A percentile compares a stretch with the other conserved stretches of the same genome.
phyloP scores from a whole-genome alignment of 768 basidiomycete species.

The Holtermanniella nyarrowii region DNA sequence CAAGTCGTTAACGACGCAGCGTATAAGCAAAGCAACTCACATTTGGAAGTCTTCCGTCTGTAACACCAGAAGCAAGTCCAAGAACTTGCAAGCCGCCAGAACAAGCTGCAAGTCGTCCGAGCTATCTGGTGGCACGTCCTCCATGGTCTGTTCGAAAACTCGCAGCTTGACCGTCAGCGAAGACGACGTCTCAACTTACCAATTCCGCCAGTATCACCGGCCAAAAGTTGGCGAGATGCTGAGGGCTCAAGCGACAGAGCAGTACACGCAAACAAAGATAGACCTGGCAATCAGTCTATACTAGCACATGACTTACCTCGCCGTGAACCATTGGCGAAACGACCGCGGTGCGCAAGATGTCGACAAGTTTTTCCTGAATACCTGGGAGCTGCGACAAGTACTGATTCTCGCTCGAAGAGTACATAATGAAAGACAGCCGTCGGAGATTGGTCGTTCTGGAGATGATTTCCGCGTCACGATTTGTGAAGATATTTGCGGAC shows the following conservation, averaged over 20 bases:
- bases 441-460: constrained; percentile 75
- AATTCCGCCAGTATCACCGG: constrained; percentile 88
- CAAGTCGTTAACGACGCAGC: not conserved
- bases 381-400: constrained; percentile 79
- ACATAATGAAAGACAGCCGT: constrained; percentile 74
- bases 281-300: constrained; percentile 33
- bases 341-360: constrained; percentile 66
- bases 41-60: constrained; percentile 98
- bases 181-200: constrained; percentile 43
- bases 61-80: constrained; percentile 81
- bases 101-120: constrained; percentile 76
- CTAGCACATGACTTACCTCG: constrained; percentile 50
- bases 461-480: constrained; percentile 85
- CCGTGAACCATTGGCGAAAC: constrained; percentile 75
- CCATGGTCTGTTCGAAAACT: constrained; percentile 72
- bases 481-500: constrained; percentile 92
- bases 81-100: constrained; percentile 81
- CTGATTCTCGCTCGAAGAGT: constrained; percentile 79
- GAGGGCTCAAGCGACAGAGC: constrained; percentile 76
- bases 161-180: constrained; percentile 53
- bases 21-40: constrained; percentile 44
- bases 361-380: constrained; percentile 95
- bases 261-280: constrained; percentile 87
- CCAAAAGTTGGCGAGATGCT: constrained; percentile 93
- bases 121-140: constrained; percentile 60